Evolutionary conservation across 768 basidiomycete genomes (phyloP), one percentile per base, ranked within the genome.

Genomic region (Leccinum variicolor): DNA sequence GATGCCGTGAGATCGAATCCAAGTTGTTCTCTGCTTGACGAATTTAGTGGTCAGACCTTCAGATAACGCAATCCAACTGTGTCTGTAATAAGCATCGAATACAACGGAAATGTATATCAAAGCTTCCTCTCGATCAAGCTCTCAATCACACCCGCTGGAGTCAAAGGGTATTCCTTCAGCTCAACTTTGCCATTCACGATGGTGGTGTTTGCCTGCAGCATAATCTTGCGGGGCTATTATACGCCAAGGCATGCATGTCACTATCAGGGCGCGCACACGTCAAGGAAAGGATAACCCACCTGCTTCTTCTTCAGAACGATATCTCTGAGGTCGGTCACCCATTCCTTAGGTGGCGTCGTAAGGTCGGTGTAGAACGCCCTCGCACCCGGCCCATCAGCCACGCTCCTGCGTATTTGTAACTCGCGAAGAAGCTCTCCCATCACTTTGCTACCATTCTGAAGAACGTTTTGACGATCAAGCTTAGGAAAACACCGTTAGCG

Each of bases 391-490:
- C 88, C 91, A 68, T 93, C 91, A 21, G 91, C 91, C 3, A 89
- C 90, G 68, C 89, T 89, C 81, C 87, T 93, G 61, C 85, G 85
- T 33, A 93, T 87, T 70, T 94, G 92, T 15, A 94, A 77, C 56
- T 91, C 84, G 46, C 93, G 67, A 31, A 95, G 78, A 14, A 94
- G 81, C 67, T 87, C 84, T 50, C 89, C 91, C 53, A 82, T 85
- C 8, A 81, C 84, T 54, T 80, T 78, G 58, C 80, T 82, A 21
- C 91, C 93, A 45, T 84, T 77, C 14, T 76, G 73, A 55, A 93
- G 75, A 15, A 90, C 84, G 53, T 82, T 79, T 50, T 79, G 73
- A 55, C 90, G 85, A 69, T 95, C 87, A 49, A 94, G 80, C 90
- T 90, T 54, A 33, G 13, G 45, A 29, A 15, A 56, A 23, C 6